Conservation (phyloP, 2,329 filamentous ascomycete species). For the Aspergillus ibericus region DNA sequence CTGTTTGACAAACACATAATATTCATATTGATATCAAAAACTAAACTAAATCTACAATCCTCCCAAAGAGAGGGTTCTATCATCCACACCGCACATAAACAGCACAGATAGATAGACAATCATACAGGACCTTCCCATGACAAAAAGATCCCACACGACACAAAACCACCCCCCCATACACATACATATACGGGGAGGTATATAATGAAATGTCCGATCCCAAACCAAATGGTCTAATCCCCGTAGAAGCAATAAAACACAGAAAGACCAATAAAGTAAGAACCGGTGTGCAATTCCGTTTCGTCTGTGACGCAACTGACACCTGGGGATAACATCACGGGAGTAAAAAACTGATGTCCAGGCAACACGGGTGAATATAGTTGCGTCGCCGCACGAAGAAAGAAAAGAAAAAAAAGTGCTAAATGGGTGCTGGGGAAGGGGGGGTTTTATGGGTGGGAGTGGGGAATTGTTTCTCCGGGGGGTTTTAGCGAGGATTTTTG, state of each 20-base stretch:
- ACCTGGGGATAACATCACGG: slow-evolving; percentile 58
- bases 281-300: slow-evolving; percentile 74
- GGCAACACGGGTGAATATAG: slow-evolving; percentile 77
- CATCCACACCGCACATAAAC: not conserved
- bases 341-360: slow-evolving; percentile 55
- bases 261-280: slow-evolving; percentile 52
- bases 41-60: no score
- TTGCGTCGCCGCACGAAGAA: slow-evolving; percentile 80
- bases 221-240: slow-evolving; percentile 50
- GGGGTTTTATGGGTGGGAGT: slow-evolving; percentile 29
- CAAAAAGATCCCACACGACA: not conserved
- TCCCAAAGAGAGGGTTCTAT: no score
- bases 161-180: not conserved
- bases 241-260: slow-evolving; percentile 39
- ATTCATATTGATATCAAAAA: not conserved
- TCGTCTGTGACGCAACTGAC: slow-evolving; percentile 78
- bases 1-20: not conserved
- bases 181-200: not conserved
- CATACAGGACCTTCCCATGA: no score
- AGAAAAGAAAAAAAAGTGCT: slow-evolving; percentile 54
- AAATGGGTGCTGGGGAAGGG: no score
- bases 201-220: slow-evolving; percentile 56
- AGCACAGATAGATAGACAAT: not conserved
- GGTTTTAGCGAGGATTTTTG: not conserved
- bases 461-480: slow-evolving; percentile 18